Base-by-base conservation (phyloP, 2,329 filamentous ascomycete genomes). In the Chrysoporthe austroafricana region DNA sequence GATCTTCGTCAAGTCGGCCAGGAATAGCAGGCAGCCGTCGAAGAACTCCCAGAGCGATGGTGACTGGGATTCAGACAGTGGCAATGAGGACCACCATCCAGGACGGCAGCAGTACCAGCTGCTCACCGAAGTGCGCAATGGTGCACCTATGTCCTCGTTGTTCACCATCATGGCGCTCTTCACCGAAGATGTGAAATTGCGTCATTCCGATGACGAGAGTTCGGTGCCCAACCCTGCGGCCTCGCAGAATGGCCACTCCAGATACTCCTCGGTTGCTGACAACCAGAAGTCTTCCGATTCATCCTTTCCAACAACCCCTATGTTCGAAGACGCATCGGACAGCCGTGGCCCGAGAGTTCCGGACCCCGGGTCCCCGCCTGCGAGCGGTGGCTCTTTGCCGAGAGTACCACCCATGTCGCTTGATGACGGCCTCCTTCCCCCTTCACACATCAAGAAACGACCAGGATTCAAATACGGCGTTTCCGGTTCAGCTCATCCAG, bases 131-230 rank as follows among this genome's bases (percentile, higher is more conserved):
- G 95, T 99, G 64, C 96, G 96, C 75, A 99, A 99, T 74, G 96
- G 96, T 16, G 94, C 96, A 1, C 95, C 96, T 1, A 97, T 99
- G 95, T 99, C 96, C 5, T 99, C 96, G 0, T 81, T 99, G 1
- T 99, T 99, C 78, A 98, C 96, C 0, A 97, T 99, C 72, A 88
- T 99, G 79, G 97, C 95, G 1, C 83, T 99, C 0, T 99, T 99
- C 76, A 99, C 96, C 3, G 96, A 99, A 77, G 94, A 97, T 74
- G 89, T 99, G 64, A 91, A 92, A 71, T 82, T 99, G 44, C 88
- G 89, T 32, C 85, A 90, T 70, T 87, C 90, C 0, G 88, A 90
- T n/a, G 89, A 92, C 4, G 86, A 90, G n/a, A 68, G 70, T 48
- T 70, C 78, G 2, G 74, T 76, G 13, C 72, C 75, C 0, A 72